Evolutionary conservation across 305 asterid genomes (phyloP).

Genomic region (Ajuga reptans): DNA sequence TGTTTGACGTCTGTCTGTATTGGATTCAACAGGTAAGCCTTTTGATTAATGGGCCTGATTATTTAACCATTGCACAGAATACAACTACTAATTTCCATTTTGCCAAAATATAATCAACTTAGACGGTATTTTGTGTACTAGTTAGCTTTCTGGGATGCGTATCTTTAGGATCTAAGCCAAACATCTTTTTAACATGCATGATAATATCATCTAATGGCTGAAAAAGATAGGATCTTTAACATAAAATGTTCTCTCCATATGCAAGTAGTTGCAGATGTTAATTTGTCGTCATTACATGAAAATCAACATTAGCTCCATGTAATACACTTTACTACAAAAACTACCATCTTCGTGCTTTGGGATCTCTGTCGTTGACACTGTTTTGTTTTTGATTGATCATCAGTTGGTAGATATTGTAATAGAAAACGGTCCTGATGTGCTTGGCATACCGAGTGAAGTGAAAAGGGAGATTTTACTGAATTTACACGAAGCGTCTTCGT

Average conservation of each 20-base stretch:
- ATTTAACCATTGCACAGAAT: background rate
- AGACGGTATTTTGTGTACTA: background rate
- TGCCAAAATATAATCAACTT: background rate
- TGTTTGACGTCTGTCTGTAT: conserved; percentile 66
- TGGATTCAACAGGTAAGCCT: conserved; percentile 90
- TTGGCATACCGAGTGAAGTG: conserved; percentile 63
- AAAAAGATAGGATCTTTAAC: background rate
- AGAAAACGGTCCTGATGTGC: conserved; percentile 65
- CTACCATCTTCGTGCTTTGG: background rate
- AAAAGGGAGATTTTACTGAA: conserved; percentile 66
- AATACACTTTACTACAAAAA: no score
- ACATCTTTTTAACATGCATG: background rate
- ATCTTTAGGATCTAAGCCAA: background rate
- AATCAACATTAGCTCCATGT: no score
- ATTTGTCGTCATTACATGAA: background rate
- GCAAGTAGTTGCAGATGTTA: background rate
- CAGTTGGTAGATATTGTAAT: conserved; percentile 72
- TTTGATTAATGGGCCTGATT: conserved; percentile 8
- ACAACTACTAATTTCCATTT: background rate
- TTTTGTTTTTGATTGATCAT: conserved; percentile 14
- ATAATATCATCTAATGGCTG: background rate
- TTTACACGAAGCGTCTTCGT: conserved; percentile 61
- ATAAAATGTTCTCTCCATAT: background rate
- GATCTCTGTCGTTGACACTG: conserved; percentile 2
- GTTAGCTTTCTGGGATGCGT: background rate